phyloP scores from a whole-genome alignment of 495 filamentous ascomycete genomes.

The Choiromyces venosus region DNA sequence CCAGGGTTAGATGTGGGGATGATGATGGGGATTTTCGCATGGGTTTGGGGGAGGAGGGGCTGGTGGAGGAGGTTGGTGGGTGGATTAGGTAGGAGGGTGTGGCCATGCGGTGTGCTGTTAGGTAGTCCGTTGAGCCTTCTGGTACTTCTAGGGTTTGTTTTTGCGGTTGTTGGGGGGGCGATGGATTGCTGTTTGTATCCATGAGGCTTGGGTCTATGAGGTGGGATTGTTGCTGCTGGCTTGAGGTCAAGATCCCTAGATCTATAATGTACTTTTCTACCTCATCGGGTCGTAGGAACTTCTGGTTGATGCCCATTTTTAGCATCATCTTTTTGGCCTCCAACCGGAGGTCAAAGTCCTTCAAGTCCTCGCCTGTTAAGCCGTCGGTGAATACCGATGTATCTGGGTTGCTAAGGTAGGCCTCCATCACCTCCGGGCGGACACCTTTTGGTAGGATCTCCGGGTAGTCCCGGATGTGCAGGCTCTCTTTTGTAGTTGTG shows the following conservation, averaged over 20 bases:
- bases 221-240: not conserved
- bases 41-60: constrained; percentile 19
- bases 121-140: constrained; percentile 5
- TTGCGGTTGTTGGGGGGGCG: not conserved
- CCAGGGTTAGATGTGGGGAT: not conserved
- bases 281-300: constrained; percentile 69
- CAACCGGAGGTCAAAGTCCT: constrained; percentile 40
- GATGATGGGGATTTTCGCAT: constrained; percentile 11
- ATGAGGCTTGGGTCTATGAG: constrained; percentile 38
- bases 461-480: constrained; percentile 58
- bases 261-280: constrained; percentile 63
- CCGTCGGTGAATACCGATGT: constrained; percentile 36
- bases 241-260: constrained; percentile 48
- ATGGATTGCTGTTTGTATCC: constrained; percentile 4
- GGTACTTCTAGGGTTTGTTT: constrained; percentile 2
- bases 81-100: constrained; percentile 9
- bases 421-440: constrained; percentile 43
- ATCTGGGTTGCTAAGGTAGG: constrained; percentile 45
- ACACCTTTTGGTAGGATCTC: constrained; percentile 44
- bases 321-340: constrained; percentile 46
- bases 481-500: constrained; percentile 46
- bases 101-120: not conserved
- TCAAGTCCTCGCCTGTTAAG: constrained; percentile 26
- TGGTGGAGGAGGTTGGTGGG: not conserved
- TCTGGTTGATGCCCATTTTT: constrained; percentile 54